Base-by-base conservation (phyloP, 768 basidiomycete genomes). In the Calvatia gigantea region DNA sequence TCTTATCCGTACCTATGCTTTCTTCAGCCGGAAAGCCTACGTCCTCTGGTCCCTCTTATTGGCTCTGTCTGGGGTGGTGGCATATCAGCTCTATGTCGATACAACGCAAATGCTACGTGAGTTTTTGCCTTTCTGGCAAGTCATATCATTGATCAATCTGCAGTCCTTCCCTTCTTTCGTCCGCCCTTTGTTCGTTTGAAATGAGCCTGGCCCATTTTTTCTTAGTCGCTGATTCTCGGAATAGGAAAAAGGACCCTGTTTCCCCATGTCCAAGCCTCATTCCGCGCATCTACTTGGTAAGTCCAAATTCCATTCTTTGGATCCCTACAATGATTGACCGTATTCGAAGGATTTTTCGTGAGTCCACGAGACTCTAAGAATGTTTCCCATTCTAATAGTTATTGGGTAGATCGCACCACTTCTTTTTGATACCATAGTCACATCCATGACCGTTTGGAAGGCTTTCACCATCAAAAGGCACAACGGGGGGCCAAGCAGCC, bases 1-100 rank as follows among this genome's bases (percentile, higher is more conserved):
- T 47, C 79, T 91, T 60, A 91, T 91, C 57, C 83, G 89, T 58
- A 91, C 89, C 39, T 91, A 90, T 63, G 89, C 89, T 2, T 91
- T 91, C 71, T 91, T 91, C 76, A 89, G 89, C 63, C 81, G 87
- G 59, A 91, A 90, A 62, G 66, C 76, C 51, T 86, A 83, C 65
- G 70, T 91, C 49, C 76, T 91, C 38, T 73, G 75, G 60, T 79
- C 80, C 57, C 81, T 91, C 59, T 68, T 89, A 54, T 78, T 77
- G 55, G 83, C 86, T 11, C 74, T 91, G 9, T 78, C 82, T 55
- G 88, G 88, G 6, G 84, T 91, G 55, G 81, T 91, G 9, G 82
- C 87, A 35, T 91, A 91, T 69, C 89, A 91, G 65, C 81, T 91
- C 31, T 91, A 87, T 61, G 89, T 91, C 28, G 87, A 84, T 60